phyloP scores from a whole-genome alignment of 768 basidiomycete genomes.

The Tylopilus felleus region DNA sequence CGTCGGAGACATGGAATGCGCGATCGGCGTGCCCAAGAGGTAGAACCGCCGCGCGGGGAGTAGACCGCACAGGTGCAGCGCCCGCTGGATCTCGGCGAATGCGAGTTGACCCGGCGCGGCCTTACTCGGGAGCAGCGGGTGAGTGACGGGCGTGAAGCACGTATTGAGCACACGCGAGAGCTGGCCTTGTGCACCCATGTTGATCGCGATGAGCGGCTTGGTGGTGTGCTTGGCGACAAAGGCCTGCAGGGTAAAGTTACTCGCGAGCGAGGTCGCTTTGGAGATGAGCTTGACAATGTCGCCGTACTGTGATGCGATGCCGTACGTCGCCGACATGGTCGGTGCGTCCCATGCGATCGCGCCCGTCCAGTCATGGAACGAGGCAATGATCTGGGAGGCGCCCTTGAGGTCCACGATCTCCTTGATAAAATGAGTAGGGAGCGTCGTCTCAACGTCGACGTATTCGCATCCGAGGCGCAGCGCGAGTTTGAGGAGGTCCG shows the following conservation, averaged over 20 bases:
- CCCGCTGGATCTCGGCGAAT: slow-evolving; percentile 80
- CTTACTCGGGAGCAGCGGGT: slow-evolving; percentile 76
- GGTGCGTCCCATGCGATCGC: slow-evolving; percentile 75
- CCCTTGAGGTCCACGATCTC: slow-evolving; percentile 64
- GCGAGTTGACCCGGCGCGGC: slow-evolving; percentile 95
- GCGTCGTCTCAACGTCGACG: slow-evolving; percentile 84
- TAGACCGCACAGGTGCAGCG: slow-evolving; percentile 76
- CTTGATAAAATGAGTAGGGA: slow-evolving; percentile 59
- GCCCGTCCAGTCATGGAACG: slow-evolving; percentile 95
- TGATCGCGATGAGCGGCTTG: slow-evolving; percentile 92
- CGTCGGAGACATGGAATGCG: slow-evolving; percentile 86
- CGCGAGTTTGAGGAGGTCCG: slow-evolving; percentile 73
- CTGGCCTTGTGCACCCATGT: slow-evolving; percentile 88
- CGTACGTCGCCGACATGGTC: slow-evolving; percentile 65
- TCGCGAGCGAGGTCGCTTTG: slow-evolving; percentile 67
- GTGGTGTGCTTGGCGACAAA: slow-evolving; percentile 59
- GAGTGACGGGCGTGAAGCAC: slow-evolving; percentile 87
- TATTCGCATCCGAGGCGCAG: slow-evolving; percentile 87
- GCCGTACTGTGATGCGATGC: slow-evolving; percentile 60
- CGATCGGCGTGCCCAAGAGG: slow-evolving; percentile 87
- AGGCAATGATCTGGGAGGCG: slow-evolving; percentile 77
- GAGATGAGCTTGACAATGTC: slow-evolving; percentile 94
- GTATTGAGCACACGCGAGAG: slow-evolving; percentile 85
- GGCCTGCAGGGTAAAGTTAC: slow-evolving; percentile 74
- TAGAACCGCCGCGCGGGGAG: slow-evolving; percentile 73